Conservation (phyloP, 176 grass and related monocot genomes). For the Saccharum officinarum region DNA sequence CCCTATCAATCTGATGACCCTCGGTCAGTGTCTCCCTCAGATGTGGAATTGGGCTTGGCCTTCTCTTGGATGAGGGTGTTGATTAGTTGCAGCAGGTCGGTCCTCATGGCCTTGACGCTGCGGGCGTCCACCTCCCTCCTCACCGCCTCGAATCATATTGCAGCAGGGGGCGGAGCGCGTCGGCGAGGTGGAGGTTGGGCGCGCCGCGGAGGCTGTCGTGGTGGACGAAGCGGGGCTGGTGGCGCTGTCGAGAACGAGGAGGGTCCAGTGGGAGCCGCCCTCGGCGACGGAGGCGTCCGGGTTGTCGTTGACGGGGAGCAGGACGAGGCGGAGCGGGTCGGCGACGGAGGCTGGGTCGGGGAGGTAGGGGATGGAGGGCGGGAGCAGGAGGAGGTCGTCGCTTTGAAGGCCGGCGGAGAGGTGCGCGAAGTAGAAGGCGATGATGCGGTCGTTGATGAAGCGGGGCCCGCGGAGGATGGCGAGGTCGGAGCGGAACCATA, state of each 20-base stretch:
- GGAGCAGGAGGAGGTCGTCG: constrained; percentile 31
- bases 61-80: no score
- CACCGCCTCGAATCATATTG: no score
- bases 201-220: constrained; percentile 56
- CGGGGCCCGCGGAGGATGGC: constrained; percentile 50
- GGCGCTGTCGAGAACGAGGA: constrained; percentile 52
- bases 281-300: constrained; percentile 46
- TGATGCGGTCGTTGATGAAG: constrained; percentile 79
- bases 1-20: no score
- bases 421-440: constrained; percentile 70
- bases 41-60: no score
- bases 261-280: constrained; percentile 72
- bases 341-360: constrained; percentile 44
- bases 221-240: constrained; percentile 60
- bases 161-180: constrained; percentile 43
- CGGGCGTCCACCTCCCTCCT: no score
- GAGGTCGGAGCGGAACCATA: constrained; percentile 64
- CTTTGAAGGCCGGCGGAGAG: neutral
- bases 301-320: constrained; percentile 77
- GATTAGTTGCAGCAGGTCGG: no score
- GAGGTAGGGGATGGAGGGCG: constrained; percentile 72
- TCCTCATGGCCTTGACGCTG: no score
- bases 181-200: constrained; percentile 54
- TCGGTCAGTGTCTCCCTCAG: no score
- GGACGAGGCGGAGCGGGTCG: constrained; percentile 53